Percentiles rank a stretch among this genome's conserved stretches.
These are phyloP conservation scores for Aspergillus sergii DNA, from an alignment of 2,329 filamentous ascomycete genomes.

Conservation along the genomic window DNA sequence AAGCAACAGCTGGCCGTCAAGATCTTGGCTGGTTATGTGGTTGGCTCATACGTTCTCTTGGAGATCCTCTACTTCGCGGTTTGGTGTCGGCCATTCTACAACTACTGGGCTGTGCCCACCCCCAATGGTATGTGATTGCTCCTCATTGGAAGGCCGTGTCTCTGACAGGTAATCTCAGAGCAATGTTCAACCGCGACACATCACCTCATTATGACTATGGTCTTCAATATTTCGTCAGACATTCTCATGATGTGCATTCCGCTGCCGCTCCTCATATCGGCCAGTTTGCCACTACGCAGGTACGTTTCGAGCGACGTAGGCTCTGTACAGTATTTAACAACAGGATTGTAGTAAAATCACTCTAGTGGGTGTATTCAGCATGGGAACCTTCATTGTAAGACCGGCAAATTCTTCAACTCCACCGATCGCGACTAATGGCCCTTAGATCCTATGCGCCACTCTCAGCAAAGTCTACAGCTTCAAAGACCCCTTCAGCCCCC, in stretches of 20 bases:
- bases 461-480: constrained; percentile 3
- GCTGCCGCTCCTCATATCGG: background rate
- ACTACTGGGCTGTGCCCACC: constrained; percentile 2
- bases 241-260: constrained; percentile 2
- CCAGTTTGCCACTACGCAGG: background rate
- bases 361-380: background rate
- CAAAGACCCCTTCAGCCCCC: background rate
- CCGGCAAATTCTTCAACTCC: background rate
- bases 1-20: constrained; percentile 4
- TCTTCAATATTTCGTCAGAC: background rate
- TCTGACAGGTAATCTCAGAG: background rate
- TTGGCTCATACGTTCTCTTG: background rate
- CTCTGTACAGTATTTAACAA: background rate
- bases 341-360: background rate
- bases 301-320: background rate
- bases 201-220: constrained; percentile 1
- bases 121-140: background rate
- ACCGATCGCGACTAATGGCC: background rate
- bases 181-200: constrained; percentile 1
- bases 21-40: background rate
- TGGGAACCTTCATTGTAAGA: constrained; percentile 1
- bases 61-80: background rate
- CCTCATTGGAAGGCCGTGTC: background rate
- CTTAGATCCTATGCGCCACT: constrained; percentile 2
- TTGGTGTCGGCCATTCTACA: background rate